Conservation (phyloP, 2,329 filamentous ascomycete species). For the Aspergillus persii region DNA sequence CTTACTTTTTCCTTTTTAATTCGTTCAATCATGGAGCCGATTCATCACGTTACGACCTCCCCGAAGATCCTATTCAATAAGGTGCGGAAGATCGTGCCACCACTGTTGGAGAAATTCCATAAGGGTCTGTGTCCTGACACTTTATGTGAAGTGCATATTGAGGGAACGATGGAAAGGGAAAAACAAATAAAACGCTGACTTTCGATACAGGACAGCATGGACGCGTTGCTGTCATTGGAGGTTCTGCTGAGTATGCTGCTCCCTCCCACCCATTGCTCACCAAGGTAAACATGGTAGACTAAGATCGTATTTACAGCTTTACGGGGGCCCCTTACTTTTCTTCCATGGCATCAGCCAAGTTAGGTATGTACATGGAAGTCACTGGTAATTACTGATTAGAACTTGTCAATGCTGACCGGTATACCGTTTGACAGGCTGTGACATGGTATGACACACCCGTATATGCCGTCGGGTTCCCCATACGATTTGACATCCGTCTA, state of each 20-base stretch:
- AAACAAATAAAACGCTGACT: neutral
- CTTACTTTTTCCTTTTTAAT: neutral
- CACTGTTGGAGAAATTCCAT: constrained; percentile 92
- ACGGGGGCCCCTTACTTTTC: constrained; percentile 98
- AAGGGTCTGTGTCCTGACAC: constrained; percentile 63
- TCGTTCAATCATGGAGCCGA: constrained; percentile 25
- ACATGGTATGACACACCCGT: constrained; percentile 64
- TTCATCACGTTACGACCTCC: constrained; percentile 57
- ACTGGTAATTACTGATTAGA: neutral
- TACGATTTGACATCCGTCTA: constrained; percentile 4
- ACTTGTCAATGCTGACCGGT: neutral
- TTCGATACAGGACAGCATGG: constrained; percentile 73
- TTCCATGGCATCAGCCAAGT: constrained; percentile 87
- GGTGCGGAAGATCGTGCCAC: constrained; percentile 86
- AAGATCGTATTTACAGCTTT: constrained; percentile 53
- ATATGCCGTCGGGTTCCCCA: neutral
- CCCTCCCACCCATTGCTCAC: constrained; percentile 1
- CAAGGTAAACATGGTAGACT: constrained; percentile 1
- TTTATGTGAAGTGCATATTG: neutral
- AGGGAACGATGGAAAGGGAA: neutral
- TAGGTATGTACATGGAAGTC: constrained; percentile 54
- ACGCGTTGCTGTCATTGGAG: constrained; percentile 88
- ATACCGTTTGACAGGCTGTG: constrained; percentile 51
- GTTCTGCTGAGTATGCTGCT: constrained; percentile 68
- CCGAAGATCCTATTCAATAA: constrained; percentile 75